phyloP scores from a whole-genome alignment of 164 flowering plant genomes.

The Liquidambar formosana region DNA sequence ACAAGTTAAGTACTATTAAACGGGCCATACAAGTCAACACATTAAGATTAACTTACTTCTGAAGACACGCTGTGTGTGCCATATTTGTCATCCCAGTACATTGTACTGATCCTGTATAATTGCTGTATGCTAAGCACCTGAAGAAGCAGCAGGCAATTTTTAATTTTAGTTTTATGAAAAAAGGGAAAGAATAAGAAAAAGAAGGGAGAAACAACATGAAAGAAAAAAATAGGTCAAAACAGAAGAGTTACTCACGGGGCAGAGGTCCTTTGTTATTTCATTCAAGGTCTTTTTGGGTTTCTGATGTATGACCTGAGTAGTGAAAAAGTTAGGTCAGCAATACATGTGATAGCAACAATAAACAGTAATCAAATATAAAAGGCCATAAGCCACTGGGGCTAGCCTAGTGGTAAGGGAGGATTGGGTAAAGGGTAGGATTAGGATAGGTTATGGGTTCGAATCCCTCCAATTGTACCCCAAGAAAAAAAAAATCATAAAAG shows the following conservation, averaged over 20 bases:
- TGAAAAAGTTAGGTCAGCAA: background rate
- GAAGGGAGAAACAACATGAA: too few relatives aligned
- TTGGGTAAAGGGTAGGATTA: too few relatives aligned
- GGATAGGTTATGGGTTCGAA: too few relatives aligned
- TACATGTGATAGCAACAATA: background rate
- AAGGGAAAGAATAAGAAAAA: background rate
- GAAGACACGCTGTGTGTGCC: slow-evolving; percentile 96
- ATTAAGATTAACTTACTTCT: slow-evolving; percentile 48
- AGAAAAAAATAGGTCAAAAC: background rate
- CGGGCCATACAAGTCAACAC: too few relatives aligned
- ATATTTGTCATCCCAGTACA: slow-evolving; percentile 99
- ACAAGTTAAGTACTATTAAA: too few relatives aligned
- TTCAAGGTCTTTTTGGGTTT: slow-evolving; percentile 88
- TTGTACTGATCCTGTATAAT: slow-evolving; percentile 91
- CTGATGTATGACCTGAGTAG: slow-evolving; percentile 87
- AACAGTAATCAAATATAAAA: background rate
- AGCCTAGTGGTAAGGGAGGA: too few relatives aligned
- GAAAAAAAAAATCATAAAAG: too few relatives aligned
- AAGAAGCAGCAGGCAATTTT: background rate
- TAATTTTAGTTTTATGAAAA: slow-evolving; percentile 2
- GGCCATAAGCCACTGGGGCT: too few relatives aligned
- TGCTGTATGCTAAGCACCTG: slow-evolving; percentile 98
- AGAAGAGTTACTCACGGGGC: slow-evolving; percentile 65
- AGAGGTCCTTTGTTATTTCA: slow-evolving; percentile 89
- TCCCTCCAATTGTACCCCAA: too few relatives aligned